A percentile compares a stretch with the other conserved stretches of the same genome.
phyloP scores from a whole-genome alignment of 2,329 filamentous ascomycete genomes.

The Cyphellophora attinorum region DNA sequence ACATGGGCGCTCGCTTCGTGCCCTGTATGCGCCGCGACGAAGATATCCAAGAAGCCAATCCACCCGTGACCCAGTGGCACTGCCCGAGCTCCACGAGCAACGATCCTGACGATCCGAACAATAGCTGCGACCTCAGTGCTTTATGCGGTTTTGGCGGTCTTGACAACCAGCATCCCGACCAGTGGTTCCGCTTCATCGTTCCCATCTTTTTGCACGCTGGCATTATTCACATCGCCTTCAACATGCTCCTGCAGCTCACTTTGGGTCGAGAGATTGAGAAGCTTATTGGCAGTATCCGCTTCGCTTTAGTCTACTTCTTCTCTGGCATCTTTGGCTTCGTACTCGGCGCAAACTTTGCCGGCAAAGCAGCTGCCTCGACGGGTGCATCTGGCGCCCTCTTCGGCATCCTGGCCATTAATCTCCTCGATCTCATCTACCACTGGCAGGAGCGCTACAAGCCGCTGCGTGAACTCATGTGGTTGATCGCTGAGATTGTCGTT shows the following conservation, averaged over 20 bases:
- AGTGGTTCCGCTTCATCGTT: conserved; percentile 94
- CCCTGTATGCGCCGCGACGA: conserved; percentile 81
- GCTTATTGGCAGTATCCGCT: conserved; percentile 78
- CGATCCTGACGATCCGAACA: conserved; percentile 36
- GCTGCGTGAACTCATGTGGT: conserved; percentile 75
- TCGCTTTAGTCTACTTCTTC: conserved; percentile 79
- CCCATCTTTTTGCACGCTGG: conserved; percentile 95
- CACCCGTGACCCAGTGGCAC: conserved; percentile 46
- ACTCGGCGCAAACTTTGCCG: conserved; percentile 86
- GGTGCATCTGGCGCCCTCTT: conserved; percentile 88
- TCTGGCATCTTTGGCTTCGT: conserved; percentile 94
- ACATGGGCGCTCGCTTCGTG: conserved; percentile 88
- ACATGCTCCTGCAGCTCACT: conserved; percentile 82
- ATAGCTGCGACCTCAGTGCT: conserved; percentile 63
- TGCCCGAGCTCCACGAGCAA: conserved; percentile 70
- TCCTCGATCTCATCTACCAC: conserved; percentile 86
- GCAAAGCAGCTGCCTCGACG: conserved; percentile 68
- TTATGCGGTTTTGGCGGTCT: conserved; percentile 78
- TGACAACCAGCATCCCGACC: conserved; percentile 67
- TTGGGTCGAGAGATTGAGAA: conserved; percentile 88
- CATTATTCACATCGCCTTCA: conserved; percentile 90
- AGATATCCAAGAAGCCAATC: conserved; percentile 27
- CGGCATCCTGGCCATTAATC: conserved; percentile 76
- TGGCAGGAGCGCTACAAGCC: conserved; percentile 74
- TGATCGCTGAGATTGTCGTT: conserved; percentile 74